Base-by-base conservation (phyloP, 2,329 filamentous ascomycete genomes). In the Neonectria punicea region DNA sequence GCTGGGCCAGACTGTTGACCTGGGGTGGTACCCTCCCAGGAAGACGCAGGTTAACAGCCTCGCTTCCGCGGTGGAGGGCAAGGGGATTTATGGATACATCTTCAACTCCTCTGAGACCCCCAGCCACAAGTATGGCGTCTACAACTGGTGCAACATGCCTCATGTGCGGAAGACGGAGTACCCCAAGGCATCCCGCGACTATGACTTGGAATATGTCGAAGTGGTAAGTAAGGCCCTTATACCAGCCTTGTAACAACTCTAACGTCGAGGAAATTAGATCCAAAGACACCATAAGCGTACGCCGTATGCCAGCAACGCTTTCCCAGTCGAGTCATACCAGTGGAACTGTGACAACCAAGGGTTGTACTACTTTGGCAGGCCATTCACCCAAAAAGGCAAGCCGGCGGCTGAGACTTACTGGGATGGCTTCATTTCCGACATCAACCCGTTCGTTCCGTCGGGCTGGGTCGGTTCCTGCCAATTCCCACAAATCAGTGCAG, bases 91-190 rank as follows among this genome's bases (percentile, higher is more conserved):
- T 76, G 92, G 91, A 2, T 94, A 93, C 75, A 84, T 92, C 18
- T 96, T 90, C 80, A 89, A 93, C 73, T 85, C 86, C 36, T 93
- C 91, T 1, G 70, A 80, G 1, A 86, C 87, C 0, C 87, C 91
- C 0, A 80, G 83, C 58, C 74, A 78, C 1, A 70, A 82, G 41
- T 90, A 92, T 78, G 87, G 88, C 6, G 84, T 81, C 1, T 94
- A 94, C 79, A 93, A 95, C 77, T 95, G 86, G 85, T 96, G 93
- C 79, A 94, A 96, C 74, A 96, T 96, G 92, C 93, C 93, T 1
- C 93, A 95, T 79, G 90, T 92, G n/a, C 85, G 92, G 34, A 80
- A 77, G 22, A 78, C 79, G 14, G 91, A 93, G 73, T 96, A 96
- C 74, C 77, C 84, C 14, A 83, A 79, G 65, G 81, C 86, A 0